Evolutionary conservation across 192 early-diverging fungal species (phyloP).

Genomic region (Funneliformis geosporum): DNA sequence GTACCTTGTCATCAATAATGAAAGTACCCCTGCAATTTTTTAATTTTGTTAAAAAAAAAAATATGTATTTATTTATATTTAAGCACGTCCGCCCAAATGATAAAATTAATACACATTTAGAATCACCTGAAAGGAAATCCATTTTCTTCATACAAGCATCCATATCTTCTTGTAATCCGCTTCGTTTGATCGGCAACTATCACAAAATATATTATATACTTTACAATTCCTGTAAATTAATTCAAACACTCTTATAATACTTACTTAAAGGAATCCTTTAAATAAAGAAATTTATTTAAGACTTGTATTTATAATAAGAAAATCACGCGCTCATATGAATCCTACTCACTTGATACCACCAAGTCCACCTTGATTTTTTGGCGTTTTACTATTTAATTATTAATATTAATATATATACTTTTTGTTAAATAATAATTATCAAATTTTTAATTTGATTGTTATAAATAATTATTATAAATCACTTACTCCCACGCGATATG

Average conservation of each 20-base stretch:
- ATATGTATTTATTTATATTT: no score
- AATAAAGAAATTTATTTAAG: neutral
- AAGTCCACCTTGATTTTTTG: conserved; percentile 82
- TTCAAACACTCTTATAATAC: neutral
- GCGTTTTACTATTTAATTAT: conserved; percentile 50
- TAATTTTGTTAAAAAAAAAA: no score
- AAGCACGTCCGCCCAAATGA: neutral
- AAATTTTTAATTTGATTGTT: neutral
- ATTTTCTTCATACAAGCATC: conserved; percentile 73
- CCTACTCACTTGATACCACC: conserved; percentile 64
- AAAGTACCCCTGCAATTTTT: conserved; percentile 60
- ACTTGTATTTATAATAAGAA: no score
- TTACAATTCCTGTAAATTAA: neutral
- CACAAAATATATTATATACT: neutral
- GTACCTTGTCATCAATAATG: conserved; percentile 81
- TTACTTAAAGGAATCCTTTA: conserved; percentile 29
- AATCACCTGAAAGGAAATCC: conserved; percentile 62
- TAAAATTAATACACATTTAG: neutral
- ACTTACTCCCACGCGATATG: conserved; percentile 73
- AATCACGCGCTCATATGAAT: neutral
- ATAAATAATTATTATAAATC: neutral
- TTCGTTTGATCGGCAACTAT: conserved; percentile 55
- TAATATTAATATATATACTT: neutral
- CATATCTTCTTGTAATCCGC: conserved; percentile 77
- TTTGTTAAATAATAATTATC: neutral